Evolutionary conservation across 805 yeast species (phyloP), one percentile per base, ranked within the genome.

Genomic region (Metschnikowia baotianmanensis): DNA sequence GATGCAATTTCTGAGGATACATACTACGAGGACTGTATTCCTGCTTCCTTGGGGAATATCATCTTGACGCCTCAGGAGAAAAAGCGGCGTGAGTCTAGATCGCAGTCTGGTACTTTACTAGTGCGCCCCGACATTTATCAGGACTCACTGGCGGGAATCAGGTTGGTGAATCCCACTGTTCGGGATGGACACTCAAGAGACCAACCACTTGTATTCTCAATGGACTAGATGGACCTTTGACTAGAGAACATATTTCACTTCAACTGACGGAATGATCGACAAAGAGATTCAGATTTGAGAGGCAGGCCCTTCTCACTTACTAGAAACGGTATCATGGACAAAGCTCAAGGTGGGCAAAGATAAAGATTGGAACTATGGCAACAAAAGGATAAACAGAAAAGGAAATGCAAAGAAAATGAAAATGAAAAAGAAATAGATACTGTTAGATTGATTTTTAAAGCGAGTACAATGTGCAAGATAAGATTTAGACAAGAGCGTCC

Each of bases 31-130:
- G 95, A 86, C 56, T 84, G 79, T 51, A 84, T 89, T 3, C 97
- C 97, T 1, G 80, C 83, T 5, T 78, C 90, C 21, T 64, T 89
- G 27, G 77, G 82, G n/a, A 96, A 87, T 49, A 66, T 88, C 36
- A 66, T 69, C 15, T 65, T 90, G 35, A 86, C 95, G 0, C 95
- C 95, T 0, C 85, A 79, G 50, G 96, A 89, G 57, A 62, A 84
- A 16, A 65, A 63, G 44, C 69, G 82, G 51, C 72, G 96, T 33
- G 78, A 88, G 45, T 81, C 89, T 9, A 69, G 87, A 43, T 72
- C 79, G 7, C 73, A 69, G 36, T 62, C 69, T 18, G 74, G 74
- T 1, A 69, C 73, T 0, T 50, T 69, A 10, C 51, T 62, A 23
- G 66, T 61, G 22, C 43, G 43, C 18, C 43, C 43, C 12, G 43